Percentiles rank a stretch among this genome's conserved stretches.
Evolutionary conservation across 225 moss, liverwort and hornwort genomes (phyloP).

Genomic region (Antitrichia curtipendula): DNA sequence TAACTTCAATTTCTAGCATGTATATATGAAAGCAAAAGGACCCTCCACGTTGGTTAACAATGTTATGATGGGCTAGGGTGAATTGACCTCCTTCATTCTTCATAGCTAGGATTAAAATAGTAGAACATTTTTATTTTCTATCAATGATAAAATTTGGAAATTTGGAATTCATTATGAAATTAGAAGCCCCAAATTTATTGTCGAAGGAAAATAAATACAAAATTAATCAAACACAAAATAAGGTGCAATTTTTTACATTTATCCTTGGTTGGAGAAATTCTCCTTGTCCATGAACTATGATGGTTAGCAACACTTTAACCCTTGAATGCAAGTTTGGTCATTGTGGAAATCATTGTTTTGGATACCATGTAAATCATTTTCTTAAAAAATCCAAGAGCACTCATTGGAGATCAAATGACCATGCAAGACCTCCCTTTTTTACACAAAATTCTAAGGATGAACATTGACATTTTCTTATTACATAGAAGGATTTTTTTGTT

Average conservation of each 20-base stretch:
- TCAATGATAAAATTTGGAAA: too few species aligned
- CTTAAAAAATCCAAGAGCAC: neutral
- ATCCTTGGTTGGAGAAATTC: neutral
- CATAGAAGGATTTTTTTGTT: accelerated
- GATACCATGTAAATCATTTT: neutral
- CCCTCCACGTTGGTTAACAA: too few species aligned
- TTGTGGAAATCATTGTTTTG: accelerated
- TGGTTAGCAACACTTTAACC: neutral
- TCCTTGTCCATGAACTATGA: accelerated
- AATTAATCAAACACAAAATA: neutral
- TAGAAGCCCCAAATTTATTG: accelerated
- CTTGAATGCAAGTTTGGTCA: accelerated
- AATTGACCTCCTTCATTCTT: too few species aligned
- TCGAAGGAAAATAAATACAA: neutral
- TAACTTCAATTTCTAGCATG: too few species aligned
- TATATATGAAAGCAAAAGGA: too few species aligned
- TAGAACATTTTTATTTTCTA: too few species aligned
- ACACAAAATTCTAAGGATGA: neutral
- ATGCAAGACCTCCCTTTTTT: accelerated
- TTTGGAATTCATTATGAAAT: neutral
- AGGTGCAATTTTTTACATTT: neutral
- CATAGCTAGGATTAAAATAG: too few species aligned
- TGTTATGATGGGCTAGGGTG: too few species aligned
- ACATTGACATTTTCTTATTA: accelerated
- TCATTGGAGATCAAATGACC: neutral